Evolutionary conservation across 192 early-diverging fungal genomes (phyloP), one percentile per base, ranked within the genome.

Genomic region (Gigaspora rosea): DNA sequence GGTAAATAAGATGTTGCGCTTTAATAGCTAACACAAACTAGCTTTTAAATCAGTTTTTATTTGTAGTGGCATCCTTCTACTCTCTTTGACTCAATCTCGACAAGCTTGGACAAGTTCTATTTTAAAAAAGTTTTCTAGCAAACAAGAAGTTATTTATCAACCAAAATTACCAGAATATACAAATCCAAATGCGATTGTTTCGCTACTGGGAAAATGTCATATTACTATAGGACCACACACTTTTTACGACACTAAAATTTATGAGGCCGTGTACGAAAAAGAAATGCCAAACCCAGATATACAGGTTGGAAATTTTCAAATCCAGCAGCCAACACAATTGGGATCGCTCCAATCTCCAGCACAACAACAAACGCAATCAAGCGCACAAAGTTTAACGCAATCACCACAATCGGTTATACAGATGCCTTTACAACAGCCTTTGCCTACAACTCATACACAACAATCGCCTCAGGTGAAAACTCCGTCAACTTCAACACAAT

Each of bases 51-150:
- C 7, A 41, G 41, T 20, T 41, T 47, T 41, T 48, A 10, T 65
- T 66, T 66, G 36, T 75, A 86, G 85, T 58, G 82, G 80, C 33
- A 75, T 82, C 22, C 46, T 84, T 8, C 49, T 80, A 33, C 66
- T 84, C 12, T 77, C 85, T 2, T 51, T 86, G n/a, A 65, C 78
- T 22, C 79, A 84, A 41, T 86, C 85, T 32, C 79, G 85, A 36
- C 67, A 82, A 41, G 77, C 80, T 46, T 84, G 81, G 79, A 64
- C 75, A 20, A 77, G 41, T 2, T 79, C 75, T 13, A 52, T 76
- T 13, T 82, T 86, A 70, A 63, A 48, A 22, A 86, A 81, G 73
- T 86, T 67, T 56, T 76, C 75, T 16, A 13, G 20, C 10, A 66
- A 67, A 32, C 47, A 76, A 27, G 51, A 76, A 54, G 63, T 76